These are phyloP conservation scores for Sorghum bicolor DNA, from an alignment of 176 grass and related monocot species.

Conservation along the genomic window Sorghum_bicolor_NCBIv3 NC_012872.2:58890501-58891000, in stretches of 20 bases:
- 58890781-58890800: constrained; percentile 50
- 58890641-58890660: constrained; percentile 9
- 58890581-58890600: neutral
- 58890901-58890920: constrained; percentile 16
- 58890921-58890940: constrained; percentile 27
- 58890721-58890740: constrained; percentile 25
- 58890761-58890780: constrained; percentile 36
- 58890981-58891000: constrained; percentile 36
- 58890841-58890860: constrained; percentile 14
- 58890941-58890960: constrained; percentile 16
- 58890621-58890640: neutral
- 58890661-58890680: constrained; percentile 14
- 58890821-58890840: constrained; percentile 21
- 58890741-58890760: constrained; percentile 23
- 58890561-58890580: neutral
- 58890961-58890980: constrained; percentile 10
- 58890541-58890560: neutral
- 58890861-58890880: neutral
- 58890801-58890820: constrained; percentile 44
- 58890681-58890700: constrained; percentile 17
- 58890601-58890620: neutral
- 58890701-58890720: neutral
- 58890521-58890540: neutral
- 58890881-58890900: constrained; percentile 29
- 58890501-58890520: neutral